Conservation (phyloP, 768 basidiomycete genomes). For the Paxillus involutus region DNA sequence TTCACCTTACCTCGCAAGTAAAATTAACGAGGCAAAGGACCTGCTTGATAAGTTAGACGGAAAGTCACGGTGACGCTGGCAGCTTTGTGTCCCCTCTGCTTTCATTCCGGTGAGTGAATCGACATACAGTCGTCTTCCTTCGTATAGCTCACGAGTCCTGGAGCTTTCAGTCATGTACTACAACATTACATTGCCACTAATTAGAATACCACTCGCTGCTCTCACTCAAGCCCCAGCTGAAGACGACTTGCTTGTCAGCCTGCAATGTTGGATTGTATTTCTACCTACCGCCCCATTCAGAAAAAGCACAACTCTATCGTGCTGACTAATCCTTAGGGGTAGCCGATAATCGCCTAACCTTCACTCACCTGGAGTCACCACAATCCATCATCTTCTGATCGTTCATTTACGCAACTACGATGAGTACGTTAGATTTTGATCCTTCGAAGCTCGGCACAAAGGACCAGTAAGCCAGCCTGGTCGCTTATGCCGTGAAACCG, state of each 20-base stretch:
- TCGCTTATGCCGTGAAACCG: not conserved
- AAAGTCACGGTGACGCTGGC: slow-evolving; percentile 30
- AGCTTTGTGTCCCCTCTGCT: not conserved
- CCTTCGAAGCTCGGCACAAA: slow-evolving; percentile 81
- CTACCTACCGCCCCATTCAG: not conserved
- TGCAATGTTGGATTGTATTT: not conserved
- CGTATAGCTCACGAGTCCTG: slow-evolving; percentile 1
- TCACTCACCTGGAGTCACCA: too few relatives aligned
- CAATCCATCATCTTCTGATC: not conserved
- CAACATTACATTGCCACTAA: slow-evolving; percentile 11
- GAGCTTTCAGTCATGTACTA: slow-evolving; percentile 20
- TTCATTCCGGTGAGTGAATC: slow-evolving; percentile 10
- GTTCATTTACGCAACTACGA: slow-evolving; percentile 6
- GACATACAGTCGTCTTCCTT: not conserved
- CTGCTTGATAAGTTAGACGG: slow-evolving; percentile 79
- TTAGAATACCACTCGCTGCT: slow-evolving; percentile 19
- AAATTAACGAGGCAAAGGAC: slow-evolving; percentile 99
- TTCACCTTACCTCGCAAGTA: slow-evolving; percentile 96
- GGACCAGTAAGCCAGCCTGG: slow-evolving; percentile 57
- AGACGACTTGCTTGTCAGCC: not conserved
- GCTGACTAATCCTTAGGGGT: slow-evolving; percentile 16
- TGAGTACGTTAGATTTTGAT: slow-evolving; percentile 47
- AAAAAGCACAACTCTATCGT: not conserved
- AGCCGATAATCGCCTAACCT: too few relatives aligned
- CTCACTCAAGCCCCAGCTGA: not conserved